Percentiles rank a stretch among this genome's conserved stretches.
Conservation (phyloP, 2,329 filamentous ascomycete species). For the Ceratocystis diversiconidia region DNA sequence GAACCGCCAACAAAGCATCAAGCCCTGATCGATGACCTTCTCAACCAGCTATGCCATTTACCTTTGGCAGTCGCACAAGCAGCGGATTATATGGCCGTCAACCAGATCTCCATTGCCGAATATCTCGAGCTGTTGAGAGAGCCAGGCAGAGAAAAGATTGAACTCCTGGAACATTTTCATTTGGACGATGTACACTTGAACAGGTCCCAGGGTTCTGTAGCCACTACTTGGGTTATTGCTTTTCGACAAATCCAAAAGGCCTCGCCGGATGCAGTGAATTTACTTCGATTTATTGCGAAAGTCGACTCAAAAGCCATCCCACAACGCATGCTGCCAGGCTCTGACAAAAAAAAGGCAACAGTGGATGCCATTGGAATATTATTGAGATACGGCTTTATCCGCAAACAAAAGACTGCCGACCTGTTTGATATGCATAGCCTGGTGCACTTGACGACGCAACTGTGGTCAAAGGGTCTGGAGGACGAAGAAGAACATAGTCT, state of each 20-base stretch:
- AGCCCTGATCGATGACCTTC: not conserved
- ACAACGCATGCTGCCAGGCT: not conserved
- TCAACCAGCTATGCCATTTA: conserved; percentile 10
- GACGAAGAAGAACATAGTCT: not conserved
- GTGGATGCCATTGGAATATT: not conserved
- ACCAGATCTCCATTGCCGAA: not conserved
- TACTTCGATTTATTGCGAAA: not conserved
- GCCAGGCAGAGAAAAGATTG: not conserved
- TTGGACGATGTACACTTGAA: not conserved
- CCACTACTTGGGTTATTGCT: not conserved
- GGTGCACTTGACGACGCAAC: not conserved
- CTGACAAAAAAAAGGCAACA: not conserved
- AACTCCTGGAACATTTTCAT: not conserved
- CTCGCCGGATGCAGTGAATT: not conserved
- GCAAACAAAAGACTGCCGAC: not conserved
- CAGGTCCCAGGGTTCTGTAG: not conserved
- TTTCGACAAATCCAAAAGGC: not conserved
- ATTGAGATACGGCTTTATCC: not conserved
- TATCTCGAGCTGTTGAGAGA: not conserved
- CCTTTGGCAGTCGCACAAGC: conserved; percentile 19
- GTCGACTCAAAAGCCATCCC: not conserved
- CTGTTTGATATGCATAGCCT: not conserved
- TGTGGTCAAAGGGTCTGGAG: not conserved
- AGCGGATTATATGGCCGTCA: conserved; percentile 17
- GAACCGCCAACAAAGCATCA: too few relatives aligned